phyloP scores from a whole-genome alignment of 495 filamentous ascomycete species.

The Immersiella caudata region DNA sequence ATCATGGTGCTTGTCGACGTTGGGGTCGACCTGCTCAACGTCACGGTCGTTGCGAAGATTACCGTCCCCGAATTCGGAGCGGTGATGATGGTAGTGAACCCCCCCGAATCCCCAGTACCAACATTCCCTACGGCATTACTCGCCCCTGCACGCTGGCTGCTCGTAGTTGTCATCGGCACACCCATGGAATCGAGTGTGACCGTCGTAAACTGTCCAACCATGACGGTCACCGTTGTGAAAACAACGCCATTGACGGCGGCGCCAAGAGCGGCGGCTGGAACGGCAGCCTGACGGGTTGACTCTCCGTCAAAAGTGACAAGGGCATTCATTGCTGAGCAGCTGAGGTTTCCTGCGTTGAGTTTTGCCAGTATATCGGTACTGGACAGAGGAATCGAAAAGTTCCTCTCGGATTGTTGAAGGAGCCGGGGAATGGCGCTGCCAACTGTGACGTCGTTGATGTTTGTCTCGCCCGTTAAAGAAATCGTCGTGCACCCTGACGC shows the following conservation, averaged over 20 bases:
- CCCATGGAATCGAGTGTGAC: constrained; percentile 1
- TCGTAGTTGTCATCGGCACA: background rate
- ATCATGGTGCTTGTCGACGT: constrained; percentile 32
- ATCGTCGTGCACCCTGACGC: constrained; percentile 74
- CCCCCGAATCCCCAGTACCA: constrained; percentile 17
- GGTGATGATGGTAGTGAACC: constrained; percentile 38
- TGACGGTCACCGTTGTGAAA: constrained; percentile 44
- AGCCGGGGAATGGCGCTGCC: constrained; percentile 76
- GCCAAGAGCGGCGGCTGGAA: constrained; percentile 26
- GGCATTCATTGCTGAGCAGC: constrained; percentile 80
- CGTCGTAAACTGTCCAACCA: constrained; percentile 28
- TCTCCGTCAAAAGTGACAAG: constrained; percentile 77
- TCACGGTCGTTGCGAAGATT: constrained; percentile 31
- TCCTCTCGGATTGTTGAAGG: constrained; percentile 61
- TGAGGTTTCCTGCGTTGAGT: constrained; percentile 72
- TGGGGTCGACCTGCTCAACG: constrained; percentile 23
- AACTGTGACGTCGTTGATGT: constrained; percentile 70
- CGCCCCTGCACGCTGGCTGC: background rate
- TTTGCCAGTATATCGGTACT: constrained; percentile 67
- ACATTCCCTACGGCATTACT: background rate
- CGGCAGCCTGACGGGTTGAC: constrained; percentile 39
- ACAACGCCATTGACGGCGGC: constrained; percentile 36
- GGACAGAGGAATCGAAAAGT: constrained; percentile 77
- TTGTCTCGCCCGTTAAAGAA: constrained; percentile 53
- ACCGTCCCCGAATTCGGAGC: constrained; percentile 29